These are phyloP conservation scores for Tulasnella sp. DNA, from an alignment of 768 basidiomycete species.

Conservation along the genomic window DNA sequence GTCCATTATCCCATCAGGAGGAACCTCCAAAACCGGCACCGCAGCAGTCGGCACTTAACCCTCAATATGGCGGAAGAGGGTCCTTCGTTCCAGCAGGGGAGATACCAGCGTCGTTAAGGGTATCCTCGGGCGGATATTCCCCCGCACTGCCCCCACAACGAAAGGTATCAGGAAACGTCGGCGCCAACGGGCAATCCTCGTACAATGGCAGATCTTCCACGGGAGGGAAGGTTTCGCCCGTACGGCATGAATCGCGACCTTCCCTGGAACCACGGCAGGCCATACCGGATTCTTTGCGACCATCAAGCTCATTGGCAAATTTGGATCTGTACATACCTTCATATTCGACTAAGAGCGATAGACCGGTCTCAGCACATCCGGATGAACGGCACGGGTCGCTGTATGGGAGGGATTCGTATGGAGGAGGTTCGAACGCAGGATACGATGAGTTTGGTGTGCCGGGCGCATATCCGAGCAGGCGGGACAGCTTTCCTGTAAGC, in stretches of 20 bases:
- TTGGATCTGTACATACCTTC: slow-evolving; percentile 59
- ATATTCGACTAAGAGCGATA: slow-evolving; percentile 20
- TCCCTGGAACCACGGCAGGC: slow-evolving; percentile 27
- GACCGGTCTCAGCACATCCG: slow-evolving; percentile 1
- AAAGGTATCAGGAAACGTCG: neutral
- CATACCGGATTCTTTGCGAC: slow-evolving; percentile 47
- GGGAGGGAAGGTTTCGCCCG: neutral
- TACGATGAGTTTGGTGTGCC: slow-evolving; percentile 54
- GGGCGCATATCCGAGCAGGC: slow-evolving; percentile 34
- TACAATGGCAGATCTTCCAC: neutral
- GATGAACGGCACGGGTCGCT: slow-evolving; percentile 37
- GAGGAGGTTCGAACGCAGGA: slow-evolving; percentile 23
- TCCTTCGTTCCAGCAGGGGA: slow-evolving; percentile 50
- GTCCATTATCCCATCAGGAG: slow-evolving; percentile 48
- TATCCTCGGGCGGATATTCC: neutral
- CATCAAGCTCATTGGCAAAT: slow-evolving; percentile 49
- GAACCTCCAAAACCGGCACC: slow-evolving; percentile 53
- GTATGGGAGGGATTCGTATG: slow-evolving; percentile 29
- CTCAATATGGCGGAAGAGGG: slow-evolving; percentile 69
- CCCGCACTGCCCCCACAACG: neutral
- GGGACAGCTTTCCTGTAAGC: slow-evolving; percentile 53
- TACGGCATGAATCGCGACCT: neutral
- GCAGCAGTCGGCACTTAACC: slow-evolving; percentile 37
- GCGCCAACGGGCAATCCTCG: neutral
- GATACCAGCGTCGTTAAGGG: slow-evolving; percentile 23